A percentile compares a stretch with the other conserved stretches of the same genome.
Conservation (phyloP, 2,329 filamentous ascomycete species). For the Fusarium verrucosum region DNA sequence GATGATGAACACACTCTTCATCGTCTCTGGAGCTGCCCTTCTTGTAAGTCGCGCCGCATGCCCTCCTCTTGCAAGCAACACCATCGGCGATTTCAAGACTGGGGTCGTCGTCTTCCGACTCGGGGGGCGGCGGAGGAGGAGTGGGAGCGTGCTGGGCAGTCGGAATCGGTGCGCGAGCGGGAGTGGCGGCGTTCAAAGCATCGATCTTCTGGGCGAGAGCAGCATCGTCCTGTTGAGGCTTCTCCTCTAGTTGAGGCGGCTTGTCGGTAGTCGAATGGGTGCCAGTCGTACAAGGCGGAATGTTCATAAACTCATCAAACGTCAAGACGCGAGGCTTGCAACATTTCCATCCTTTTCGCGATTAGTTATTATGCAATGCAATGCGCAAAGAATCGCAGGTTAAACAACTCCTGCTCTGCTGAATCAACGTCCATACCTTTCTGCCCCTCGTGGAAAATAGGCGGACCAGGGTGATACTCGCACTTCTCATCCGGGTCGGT, state of each 20-base stretch:
- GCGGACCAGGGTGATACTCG: constrained; percentile 90
- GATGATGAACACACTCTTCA: constrained; percentile 88
- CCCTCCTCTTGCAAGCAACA: constrained; percentile 78
- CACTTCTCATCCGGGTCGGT: constrained; percentile 84
- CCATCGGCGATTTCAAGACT: constrained; percentile 76
- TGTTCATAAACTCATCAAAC: constrained; percentile 96
- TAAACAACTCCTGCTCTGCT: background rate
- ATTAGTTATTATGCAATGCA: background rate
- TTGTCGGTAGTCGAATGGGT: constrained; percentile 89
- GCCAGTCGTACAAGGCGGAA: constrained; percentile 90
- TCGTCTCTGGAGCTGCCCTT: constrained; percentile 67
- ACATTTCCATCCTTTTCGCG: constrained; percentile 89
- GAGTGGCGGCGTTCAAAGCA: constrained; percentile 60
- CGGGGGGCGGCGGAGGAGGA: constrained; percentile 70
- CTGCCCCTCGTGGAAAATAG: constrained; percentile 96
- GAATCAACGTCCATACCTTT: constrained; percentile 77
- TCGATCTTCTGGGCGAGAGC: constrained; percentile 59
- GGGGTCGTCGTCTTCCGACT: constrained; percentile 89
- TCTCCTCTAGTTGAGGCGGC: constrained; percentile 70
- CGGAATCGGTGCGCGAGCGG: constrained; percentile 53
- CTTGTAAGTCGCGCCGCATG: constrained; percentile 74
- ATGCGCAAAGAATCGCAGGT: background rate
- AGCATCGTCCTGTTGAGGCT: constrained; percentile 55
- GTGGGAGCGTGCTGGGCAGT: constrained; percentile 59
- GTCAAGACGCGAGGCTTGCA: constrained; percentile 97